Evolutionary conservation across 2,329 filamentous ascomycete species (phyloP), one percentile per base, ranked within the genome.

Genomic region (Helotiales sp.): DNA sequence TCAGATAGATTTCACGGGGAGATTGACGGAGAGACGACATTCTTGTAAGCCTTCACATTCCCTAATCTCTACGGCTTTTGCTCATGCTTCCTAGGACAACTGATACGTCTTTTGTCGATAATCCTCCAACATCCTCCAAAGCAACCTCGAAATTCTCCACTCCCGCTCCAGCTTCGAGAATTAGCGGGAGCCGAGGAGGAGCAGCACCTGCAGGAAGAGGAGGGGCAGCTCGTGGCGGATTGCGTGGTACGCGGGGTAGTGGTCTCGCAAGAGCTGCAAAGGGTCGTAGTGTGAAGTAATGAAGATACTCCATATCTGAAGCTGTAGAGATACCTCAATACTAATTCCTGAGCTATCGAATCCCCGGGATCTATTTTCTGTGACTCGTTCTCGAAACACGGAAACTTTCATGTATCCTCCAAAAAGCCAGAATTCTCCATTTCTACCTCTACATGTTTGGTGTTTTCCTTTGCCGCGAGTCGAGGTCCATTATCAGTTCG

Each of bases 21-120:
- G 50, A 78, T 80, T 65, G 87, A 89, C 72, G 81, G 81, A 17
- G 94, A 97, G 73, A 91, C 91, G 61, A 97, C 94, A 0, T 97
- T 97, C 75, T 87, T 97, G 89, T 92, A 81, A 79, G 87, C 80
- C 47, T 24, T 17, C 55, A 11, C 15, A 43, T 30, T 15, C 22
- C 30, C 17, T 54, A 22, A 43, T 58, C 28, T 49, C 43, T 61
- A 32, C 50, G 43, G 22, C 57, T 61, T 59, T 45, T 13, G 50
- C 69, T 74, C 64, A 73, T 52, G 55, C 63, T 64, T 69, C 70
- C 4, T 72, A 95, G 92, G 85, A 97, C 94, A 26, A 97, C 93
- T 11, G 93, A 97, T 76, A 96, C 91, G 6, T 93, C 92, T 1
- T 97, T 97, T 76, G 88, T 97, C 64, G 93, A 97, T 37, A 92